phyloP scores from a whole-genome alignment of 768 basidiomycete genomes.

The Infundibulicybe gibba region DNA sequence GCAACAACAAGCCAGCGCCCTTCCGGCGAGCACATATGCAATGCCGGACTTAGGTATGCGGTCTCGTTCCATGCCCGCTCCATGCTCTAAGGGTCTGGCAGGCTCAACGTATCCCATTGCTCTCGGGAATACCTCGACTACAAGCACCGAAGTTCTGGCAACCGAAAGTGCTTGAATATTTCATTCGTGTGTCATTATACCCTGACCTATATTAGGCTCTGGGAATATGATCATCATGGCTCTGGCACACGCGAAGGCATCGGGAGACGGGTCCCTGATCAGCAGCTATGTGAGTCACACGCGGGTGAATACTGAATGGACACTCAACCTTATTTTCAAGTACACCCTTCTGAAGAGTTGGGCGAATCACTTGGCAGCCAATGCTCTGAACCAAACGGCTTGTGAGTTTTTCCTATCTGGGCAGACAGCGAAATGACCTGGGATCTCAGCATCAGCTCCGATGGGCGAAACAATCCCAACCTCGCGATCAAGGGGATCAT shows the following conservation, averaged over 20 bases:
- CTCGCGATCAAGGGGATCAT: no score
- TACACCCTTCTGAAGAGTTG: no score
- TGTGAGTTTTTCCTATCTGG: no score
- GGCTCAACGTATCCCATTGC: constrained; percentile 40
- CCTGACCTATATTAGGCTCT: constrained; percentile 41
- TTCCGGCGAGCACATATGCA: constrained; percentile 61
- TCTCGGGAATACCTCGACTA: constrained; percentile 37
- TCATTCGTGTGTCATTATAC: background rate
- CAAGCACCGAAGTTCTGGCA: constrained; percentile 51
- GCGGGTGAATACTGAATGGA: no score
- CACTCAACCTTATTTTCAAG: no score
- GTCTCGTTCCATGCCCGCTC: background rate
- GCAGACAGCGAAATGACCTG: no score
- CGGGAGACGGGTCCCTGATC: constrained; percentile 49
- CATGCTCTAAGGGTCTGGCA: constrained; percentile 7
- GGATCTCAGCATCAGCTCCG: no score
- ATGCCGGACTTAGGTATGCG: constrained; percentile 57
- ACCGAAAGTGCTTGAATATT: constrained; percentile 41
- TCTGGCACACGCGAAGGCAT: constrained; percentile 53
- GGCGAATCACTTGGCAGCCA: no score
- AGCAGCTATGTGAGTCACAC: constrained; percentile 33
- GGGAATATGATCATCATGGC: constrained; percentile 78
- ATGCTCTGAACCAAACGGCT: no score
- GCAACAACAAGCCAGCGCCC: constrained; percentile 62
- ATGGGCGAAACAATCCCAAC: no score